Percentiles rank a stretch among this genome's conserved stretches.
Evolutionary conservation across 257 asterid species (phyloP).

Genomic region (Solanum corneliomulleri): DNA sequence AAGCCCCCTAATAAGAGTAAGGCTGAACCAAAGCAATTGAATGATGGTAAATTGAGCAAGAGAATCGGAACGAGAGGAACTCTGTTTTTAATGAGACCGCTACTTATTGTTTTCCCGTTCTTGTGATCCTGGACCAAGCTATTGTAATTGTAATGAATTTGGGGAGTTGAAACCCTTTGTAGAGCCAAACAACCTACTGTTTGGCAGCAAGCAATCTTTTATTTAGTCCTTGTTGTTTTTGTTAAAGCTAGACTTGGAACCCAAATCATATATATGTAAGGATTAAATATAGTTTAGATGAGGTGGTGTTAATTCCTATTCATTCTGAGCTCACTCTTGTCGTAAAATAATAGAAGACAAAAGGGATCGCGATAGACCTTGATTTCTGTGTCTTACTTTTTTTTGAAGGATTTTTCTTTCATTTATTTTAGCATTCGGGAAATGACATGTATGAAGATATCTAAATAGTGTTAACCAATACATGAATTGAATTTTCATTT

Average conservation of each 20-base stretch:
- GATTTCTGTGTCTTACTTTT: neutral
- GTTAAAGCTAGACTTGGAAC: neutral
- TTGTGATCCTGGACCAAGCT: constrained; percentile 55
- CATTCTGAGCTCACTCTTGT: neutral
- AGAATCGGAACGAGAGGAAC: constrained; percentile 38
- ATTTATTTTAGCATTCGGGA: too few species aligned
- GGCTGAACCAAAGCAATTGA: constrained; percentile 5
- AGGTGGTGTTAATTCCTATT: neutral
- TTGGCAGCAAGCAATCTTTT: neutral
- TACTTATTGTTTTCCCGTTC: constrained; percentile 45
- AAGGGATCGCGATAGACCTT: neutral
- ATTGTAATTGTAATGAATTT: constrained; percentile 4
- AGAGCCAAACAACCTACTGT: neutral
- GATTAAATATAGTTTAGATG: neutral
- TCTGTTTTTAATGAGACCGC: constrained; percentile 31
- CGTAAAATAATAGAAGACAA: neutral
- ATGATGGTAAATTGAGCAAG: constrained; percentile 28
- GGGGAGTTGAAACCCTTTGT: neutral
- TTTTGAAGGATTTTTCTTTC: too few species aligned
- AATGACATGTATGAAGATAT: too few species aligned
- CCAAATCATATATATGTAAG: neutral
- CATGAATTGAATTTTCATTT: too few species aligned
- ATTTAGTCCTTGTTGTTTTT: neutral
- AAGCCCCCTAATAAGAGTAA: neutral
- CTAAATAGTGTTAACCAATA: too few species aligned